phyloP scores from a whole-genome alignment of 805 yeast species.

The Ogataea nakhonphanomensis region DNA sequence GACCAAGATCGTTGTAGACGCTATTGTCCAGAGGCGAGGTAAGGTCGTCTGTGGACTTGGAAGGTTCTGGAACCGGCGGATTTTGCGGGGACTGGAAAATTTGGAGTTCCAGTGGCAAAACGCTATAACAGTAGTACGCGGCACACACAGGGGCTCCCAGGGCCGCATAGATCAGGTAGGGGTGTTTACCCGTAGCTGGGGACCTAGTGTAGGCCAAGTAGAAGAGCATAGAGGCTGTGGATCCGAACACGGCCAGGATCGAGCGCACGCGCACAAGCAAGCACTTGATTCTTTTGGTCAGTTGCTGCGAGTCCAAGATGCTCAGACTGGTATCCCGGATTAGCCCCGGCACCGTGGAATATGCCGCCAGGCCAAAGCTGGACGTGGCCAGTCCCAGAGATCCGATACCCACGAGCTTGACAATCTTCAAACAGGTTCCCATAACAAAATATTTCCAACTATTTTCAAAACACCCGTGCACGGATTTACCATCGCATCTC shows the following conservation, averaged over 20 bases:
- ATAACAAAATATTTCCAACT: conserved; percentile 23
- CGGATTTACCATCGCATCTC: conserved; percentile 1
- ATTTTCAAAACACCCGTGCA: conserved; percentile 2
- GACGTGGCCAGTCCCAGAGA: conserved; percentile 66
- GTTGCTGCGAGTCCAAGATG: conserved; percentile 13
- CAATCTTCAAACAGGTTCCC: conserved; percentile 54
- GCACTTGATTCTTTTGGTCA: conserved; percentile 14
- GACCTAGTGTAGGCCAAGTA: conserved; percentile 54
- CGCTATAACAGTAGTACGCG: conserved; percentile 27
- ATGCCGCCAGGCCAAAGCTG: conserved; percentile 34
- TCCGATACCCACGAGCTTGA: conserved; percentile 62
- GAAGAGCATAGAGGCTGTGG: conserved; percentile 49
- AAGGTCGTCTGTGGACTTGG: conserved; percentile 27
- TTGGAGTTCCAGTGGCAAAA: conserved; percentile 27
- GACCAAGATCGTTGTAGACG: conserved; percentile 41
- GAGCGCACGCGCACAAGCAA: conserved; percentile 23
- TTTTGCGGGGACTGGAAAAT: conserved; percentile 18
- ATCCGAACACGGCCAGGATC: conserved; percentile 37
- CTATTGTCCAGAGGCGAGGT: conserved; percentile 44
- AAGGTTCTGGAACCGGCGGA: conserved; percentile 19
- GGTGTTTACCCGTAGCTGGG: conserved; percentile 58
- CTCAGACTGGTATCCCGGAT: conserved; percentile 10
- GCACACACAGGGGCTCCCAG: conserved; percentile 46
- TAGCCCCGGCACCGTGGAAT: conserved; percentile 21
- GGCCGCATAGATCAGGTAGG: conserved; percentile 68